Percentiles rank a stretch among this genome's conserved stretches.
phyloP scores from a whole-genome alignment of 1,139 yeast genomes.

The Sugiyamaella novakii region DNA sequence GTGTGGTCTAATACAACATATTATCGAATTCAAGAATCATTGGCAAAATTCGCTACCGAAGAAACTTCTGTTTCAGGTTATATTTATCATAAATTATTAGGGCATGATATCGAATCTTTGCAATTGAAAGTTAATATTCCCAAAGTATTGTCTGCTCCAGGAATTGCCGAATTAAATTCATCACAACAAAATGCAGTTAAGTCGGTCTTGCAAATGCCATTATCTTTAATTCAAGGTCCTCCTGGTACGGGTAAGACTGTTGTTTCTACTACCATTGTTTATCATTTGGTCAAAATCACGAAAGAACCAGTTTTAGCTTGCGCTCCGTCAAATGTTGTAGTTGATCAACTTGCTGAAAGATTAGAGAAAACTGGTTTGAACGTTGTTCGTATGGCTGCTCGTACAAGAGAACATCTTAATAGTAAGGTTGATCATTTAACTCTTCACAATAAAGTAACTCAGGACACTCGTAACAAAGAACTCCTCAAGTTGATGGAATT shows the following conservation, averaged over 20 bases:
- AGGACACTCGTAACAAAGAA: conserved; percentile 51
- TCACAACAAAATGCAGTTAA: conserved; percentile 82
- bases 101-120: conserved; percentile 61
- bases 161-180: conserved; percentile 67
- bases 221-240: conserved; percentile 94
- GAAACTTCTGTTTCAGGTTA: conserved; percentile 74
- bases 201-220: conserved; percentile 69
- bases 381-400: conserved; percentile 77
- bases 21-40: conserved; percentile 80
- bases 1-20: conserved; percentile 89
- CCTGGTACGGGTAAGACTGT: conserved; percentile 98
- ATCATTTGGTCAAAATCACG: conserved; percentile 66
- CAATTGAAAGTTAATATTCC: conserved; percentile 49
- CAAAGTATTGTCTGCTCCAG: conserved; percentile 61
- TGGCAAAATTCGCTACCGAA: conserved; percentile 70
- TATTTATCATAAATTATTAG: conserved; percentile 77
- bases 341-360: conserved; percentile 83
- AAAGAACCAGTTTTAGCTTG: conserved; percentile 73
- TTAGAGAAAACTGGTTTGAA: conserved; percentile 66
- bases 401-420: conserved; percentile 57
- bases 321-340: conserved; percentile 96
- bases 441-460: conserved; percentile 30
- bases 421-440: conserved; percentile 34
- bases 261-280: conserved; percentile 85
- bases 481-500: conserved; percentile 60